phyloP scores from a whole-genome alignment of 2,329 filamentous ascomycete genomes.

The Nectriaceae sp. region DNA sequence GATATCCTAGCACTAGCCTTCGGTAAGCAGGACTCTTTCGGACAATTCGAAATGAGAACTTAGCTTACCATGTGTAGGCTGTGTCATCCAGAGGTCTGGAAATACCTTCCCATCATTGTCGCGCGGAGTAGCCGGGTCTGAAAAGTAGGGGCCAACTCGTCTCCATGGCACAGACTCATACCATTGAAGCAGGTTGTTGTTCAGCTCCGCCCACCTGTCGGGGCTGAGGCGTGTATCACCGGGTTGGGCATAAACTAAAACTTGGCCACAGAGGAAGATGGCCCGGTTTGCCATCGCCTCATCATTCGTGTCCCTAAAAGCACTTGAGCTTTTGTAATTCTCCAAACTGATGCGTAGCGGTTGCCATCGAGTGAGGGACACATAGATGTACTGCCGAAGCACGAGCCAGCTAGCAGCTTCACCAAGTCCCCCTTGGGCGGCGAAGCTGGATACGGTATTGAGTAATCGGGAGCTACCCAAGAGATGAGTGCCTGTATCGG shows the following conservation, averaged over 20 bases:
- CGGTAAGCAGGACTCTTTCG: constrained; percentile 10
- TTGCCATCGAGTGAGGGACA: constrained; percentile 43
- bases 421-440: constrained; percentile 36
- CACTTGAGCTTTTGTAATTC: constrained; percentile 30
- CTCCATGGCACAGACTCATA: constrained; percentile 20
- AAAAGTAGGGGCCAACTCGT: constrained; percentile 13
- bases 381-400: constrained; percentile 50
- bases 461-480: constrained; percentile 28
- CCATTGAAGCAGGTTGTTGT: constrained; percentile 25
- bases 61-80: constrained; percentile 15
- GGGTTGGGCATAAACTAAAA: constrained; percentile 35
- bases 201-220: constrained; percentile 18
- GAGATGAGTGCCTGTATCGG: constrained; percentile 29
- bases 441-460: constrained; percentile 29
- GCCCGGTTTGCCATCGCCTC: constrained; percentile 30
- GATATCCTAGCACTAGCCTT: constrained; percentile 35
- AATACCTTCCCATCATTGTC: constrained; percentile 9
- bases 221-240: constrained; percentile 30
- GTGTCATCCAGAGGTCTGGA: constrained; percentile 19
- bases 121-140: constrained; percentile 8
- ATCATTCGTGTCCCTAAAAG: constrained; percentile 24
- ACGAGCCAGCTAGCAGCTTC: constrained; percentile 49
- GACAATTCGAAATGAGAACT: constrained; percentile 1
- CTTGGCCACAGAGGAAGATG: constrained; percentile 30
- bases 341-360: constrained; percentile 38